phyloP scores from a whole-genome alignment of 805 yeast species.

The Teunomyces stri region DNA sequence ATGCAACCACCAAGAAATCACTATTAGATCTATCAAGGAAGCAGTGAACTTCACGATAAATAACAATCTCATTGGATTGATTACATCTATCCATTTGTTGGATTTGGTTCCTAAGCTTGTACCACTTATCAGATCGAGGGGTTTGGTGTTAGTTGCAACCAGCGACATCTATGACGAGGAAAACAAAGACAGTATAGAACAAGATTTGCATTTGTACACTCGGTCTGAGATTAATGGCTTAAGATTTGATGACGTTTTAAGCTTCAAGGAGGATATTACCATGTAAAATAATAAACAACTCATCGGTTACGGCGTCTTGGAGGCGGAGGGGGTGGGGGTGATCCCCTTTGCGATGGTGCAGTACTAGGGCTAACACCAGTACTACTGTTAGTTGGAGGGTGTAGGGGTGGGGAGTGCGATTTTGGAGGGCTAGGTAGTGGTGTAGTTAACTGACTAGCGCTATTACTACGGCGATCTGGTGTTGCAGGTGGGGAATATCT shows the following conservation, averaged over 20 bases:
- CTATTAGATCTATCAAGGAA: conserved; percentile 71
- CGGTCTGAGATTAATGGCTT: conserved; percentile 63
- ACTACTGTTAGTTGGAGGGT: conserved; percentile 5
- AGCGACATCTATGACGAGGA: conserved; percentile 35
- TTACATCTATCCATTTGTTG: conserved; percentile 69
- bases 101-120: conserved; percentile 72
- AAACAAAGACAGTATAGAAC: conserved; percentile 20
- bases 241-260: conserved; percentile 58
- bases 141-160: conserved; percentile 78
- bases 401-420: background rate
- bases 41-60: conserved; percentile 76
- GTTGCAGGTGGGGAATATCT: conserved; percentile 23
- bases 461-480: background rate
- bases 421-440: background rate
- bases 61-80: conserved; percentile 83
- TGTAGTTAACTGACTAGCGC: background rate
- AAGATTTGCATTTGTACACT: conserved; percentile 36
- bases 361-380: background rate
- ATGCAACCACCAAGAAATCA: conserved; percentile 36
- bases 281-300: conserved; percentile 15
- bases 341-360: background rate
- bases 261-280: conserved; percentile 57
- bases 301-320: conserved; percentile 26
- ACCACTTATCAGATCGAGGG: conserved; percentile 72
- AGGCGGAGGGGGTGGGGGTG: conserved; percentile 36